A percentile compares a stretch with the other conserved stretches of the same genome.
phyloP scores from a whole-genome alignment of 164 flowering plant species.

The Vitis vinifera region DNA sequence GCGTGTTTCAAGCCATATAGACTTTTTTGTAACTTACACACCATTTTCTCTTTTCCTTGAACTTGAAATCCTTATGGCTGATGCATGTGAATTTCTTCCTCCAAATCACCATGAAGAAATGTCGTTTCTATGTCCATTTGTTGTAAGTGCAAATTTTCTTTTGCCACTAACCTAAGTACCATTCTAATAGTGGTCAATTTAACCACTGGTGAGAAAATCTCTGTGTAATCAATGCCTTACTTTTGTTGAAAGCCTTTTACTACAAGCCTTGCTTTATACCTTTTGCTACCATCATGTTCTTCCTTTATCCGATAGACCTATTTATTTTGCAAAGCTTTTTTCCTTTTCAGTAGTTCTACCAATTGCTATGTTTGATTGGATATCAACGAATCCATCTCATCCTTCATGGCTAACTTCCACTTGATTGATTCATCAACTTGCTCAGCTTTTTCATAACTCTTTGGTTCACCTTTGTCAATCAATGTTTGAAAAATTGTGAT shows the following conservation, averaged over 20 bases:
- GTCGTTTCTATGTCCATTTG: constrained; percentile 5
- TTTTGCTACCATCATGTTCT: constrained; percentile 1
- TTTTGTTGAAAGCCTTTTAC: constrained; percentile 8
- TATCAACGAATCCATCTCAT: neutral
- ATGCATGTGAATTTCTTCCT: neutral
- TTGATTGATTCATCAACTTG: neutral
- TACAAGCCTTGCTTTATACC: constrained; percentile 8
- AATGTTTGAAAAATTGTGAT: too few species aligned
- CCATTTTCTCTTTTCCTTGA: constrained; percentile 2
- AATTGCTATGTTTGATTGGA: neutral
- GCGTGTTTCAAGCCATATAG: too few species aligned
- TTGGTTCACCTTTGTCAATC: neutral
- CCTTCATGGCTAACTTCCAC: too few species aligned
- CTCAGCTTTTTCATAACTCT: neutral
- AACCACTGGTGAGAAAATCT: constrained; percentile 7
- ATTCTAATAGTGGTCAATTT: constrained; percentile 6
- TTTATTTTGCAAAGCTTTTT: constrained; percentile 12
- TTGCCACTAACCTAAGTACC: neutral
- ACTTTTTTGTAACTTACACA: neutral
- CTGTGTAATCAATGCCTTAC: constrained; percentile 5
- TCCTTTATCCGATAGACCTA: constrained; percentile 8
- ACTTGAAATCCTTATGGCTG: neutral
- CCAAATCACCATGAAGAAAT: neutral
- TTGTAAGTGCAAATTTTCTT: neutral
- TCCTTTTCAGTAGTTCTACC: neutral